phyloP scores from a whole-genome alignment of 345 rosid genomes.

The Fremontodendron californicum region DNA sequence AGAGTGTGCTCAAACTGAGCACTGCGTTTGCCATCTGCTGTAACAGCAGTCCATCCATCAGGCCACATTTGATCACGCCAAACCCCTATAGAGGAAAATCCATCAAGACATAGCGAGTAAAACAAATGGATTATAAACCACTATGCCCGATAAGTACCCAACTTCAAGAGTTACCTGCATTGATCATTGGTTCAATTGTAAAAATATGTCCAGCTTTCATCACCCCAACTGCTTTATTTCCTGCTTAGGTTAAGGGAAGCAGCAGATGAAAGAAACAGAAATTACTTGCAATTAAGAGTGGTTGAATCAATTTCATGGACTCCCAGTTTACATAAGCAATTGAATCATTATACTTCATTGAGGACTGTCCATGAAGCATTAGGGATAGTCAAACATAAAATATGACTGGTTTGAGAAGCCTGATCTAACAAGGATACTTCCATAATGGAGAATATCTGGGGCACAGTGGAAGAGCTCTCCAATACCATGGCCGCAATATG shows the following conservation, averaged over 20 bases:
- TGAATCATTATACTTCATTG: not conserved
- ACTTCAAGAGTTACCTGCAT: constrained; percentile 53
- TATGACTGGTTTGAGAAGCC: not conserved
- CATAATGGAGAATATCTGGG: constrained; percentile 93
- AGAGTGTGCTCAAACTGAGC: constrained; percentile 99
- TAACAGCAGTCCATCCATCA: constrained; percentile 96
- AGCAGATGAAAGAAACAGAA: constrained; percentile 2
- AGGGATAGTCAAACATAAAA: not conserved
- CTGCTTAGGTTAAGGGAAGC: constrained; percentile 48
- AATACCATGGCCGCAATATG: constrained; percentile 92
- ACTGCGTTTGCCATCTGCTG: constrained; percentile 90
- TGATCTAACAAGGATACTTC: constrained; percentile 55
- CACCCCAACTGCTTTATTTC: constrained; percentile 94
- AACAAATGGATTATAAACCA: not conserved
- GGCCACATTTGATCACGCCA: constrained; percentile 98
- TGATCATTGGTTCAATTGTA: constrained; percentile 97
- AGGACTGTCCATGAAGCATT: not conserved
- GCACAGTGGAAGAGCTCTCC: constrained; percentile 98
- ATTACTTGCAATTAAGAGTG: not conserved
- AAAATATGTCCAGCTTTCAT: constrained; percentile 96
- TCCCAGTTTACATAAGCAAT: not conserved
- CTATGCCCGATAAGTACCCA: not conserved
- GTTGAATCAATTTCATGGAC: not conserved
- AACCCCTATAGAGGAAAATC: constrained; percentile 39
- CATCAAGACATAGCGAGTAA: not conserved